A percentile compares a stretch with the other conserved stretches of the same genome.
Conservation (phyloP, 176 grass and related monocot genomes). For the Hordeum marinum region DNA sequence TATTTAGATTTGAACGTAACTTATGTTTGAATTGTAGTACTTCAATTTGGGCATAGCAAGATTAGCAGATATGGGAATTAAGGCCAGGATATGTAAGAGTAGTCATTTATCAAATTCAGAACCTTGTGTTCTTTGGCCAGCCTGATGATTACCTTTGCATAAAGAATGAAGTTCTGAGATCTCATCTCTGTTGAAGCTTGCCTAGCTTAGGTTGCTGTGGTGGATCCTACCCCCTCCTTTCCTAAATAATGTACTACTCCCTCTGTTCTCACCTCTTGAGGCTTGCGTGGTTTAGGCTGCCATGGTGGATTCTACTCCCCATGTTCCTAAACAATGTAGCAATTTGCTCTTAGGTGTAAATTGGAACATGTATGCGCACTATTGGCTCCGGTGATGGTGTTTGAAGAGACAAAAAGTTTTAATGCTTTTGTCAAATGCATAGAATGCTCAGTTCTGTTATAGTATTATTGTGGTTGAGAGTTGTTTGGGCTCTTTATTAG, state of each 20-base stretch:
- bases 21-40: neutral
- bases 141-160: neutral
- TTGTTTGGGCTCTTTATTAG: neutral
- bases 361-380: neutral
- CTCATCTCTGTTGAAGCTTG: neutral
- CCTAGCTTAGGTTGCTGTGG: neutral
- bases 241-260: neutral
- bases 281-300: neutral
- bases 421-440: too few relatives aligned
- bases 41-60: neutral
- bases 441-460: too few relatives aligned
- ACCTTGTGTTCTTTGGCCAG: neutral
- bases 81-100: constrained; percentile 7
- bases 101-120: neutral
- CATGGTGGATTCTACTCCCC: neutral
- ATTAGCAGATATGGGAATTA: neutral
- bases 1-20: neutral
- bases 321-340: neutral
- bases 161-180: neutral
- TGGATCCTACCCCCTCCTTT: neutral
- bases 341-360: neutral
- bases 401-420: too few relatives aligned
- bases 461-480: too few relatives aligned
- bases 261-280: too few relatives aligned
- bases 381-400: too few relatives aligned